Base-by-base conservation (phyloP, 78 protist species). In the Blattamonas nauphoetae region DNA sequence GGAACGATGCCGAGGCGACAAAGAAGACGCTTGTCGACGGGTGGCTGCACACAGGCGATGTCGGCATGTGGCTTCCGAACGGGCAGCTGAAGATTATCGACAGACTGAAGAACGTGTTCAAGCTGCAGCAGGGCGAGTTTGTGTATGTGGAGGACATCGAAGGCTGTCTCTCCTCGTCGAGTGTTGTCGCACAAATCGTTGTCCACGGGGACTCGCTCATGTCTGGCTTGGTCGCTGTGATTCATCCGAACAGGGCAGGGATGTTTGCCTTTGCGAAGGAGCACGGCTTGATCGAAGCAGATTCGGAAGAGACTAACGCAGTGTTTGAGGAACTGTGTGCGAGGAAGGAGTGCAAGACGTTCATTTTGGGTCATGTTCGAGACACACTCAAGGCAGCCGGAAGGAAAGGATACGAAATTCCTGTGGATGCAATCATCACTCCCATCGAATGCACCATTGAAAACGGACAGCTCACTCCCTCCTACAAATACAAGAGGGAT, bases 11-110 rank as follows among this genome's bases (percentile, higher is more conserved):
- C 33, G 41, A 55, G 71, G 38, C 11, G 71, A 55, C 71, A 21
- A 21, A 11, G 21, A 55, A 29, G 38, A 21, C 71, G 11, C 21
- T 55, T 11, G 21, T 11, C 32, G 86, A 84, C 78, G 86, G 86
- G 11, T 84, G 86, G 86, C 85, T 84, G 32, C 55, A 55, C 85
- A 84, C 86, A 21, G 86, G 86, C 5, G 86, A 84, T 21, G 78
- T 84, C 42, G 86, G 86, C 38, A 11, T 5, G 29, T 84, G 86
- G 86, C 33, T 55, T 5, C 86, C 86, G n/a, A 5, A 6, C 42
- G 86, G 86, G 36, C 21, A 6, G 55, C 34, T 84, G 78, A 4
- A 33, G 6, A 21, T 84, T 6, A 84, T 84, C 34, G 86, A 84
- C 78, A 5, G 86, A 5, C 6, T 55, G 44, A 84, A 84, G 42